Base-by-base conservation (phyloP, 345 rosid genomes). In the Lumnitzera racemosa region DNA sequence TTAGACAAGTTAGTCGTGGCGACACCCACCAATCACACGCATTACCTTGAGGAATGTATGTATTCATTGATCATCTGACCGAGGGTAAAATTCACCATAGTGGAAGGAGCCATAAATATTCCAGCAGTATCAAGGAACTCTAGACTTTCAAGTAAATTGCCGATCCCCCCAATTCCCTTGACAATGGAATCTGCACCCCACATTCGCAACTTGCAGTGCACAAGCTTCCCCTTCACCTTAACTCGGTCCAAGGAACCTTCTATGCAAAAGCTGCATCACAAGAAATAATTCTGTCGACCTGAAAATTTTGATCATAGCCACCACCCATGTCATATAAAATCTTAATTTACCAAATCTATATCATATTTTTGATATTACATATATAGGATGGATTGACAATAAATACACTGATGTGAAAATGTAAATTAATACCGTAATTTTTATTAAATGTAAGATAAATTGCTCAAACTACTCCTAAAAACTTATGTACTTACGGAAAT, bases 31-130 rank as follows among this genome's bases (percentile, higher is more conserved):
- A 27, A 27, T 27, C 31, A 27, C 31, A 27, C 1, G 5, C 5
- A 27, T 49, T 66, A 89, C 96, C 76, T 84, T 20, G 95, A 71
- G 55, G 90, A 74, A 65, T 85, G 84, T 63, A 91, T 83, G 62
- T 87, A 89, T 12, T 64, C 5, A 31, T 81, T 47, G 50, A 91
- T 70, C 53, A 56, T 29, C 31, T 68, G 65, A 5, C 92, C 92
- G 16, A 56, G 70, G 36, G 83, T 76, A 68, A 0, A 56, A 63
- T 83, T 86, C 57, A 89, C 92, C 79, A 82, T 47, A 3, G 98
- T 85, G 13, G 77, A 84, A 0, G 96, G 92, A 46, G 88, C 80
- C 95, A 89, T 91, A 75, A 70, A 91, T 56, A 91, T 73, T 57
- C 71, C 78, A 31, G 98, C 95, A 55, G 80, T 69, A 68, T 91